Conservation (phyloP, 2,329 filamentous ascomycete species). For the Piedraia hortae region DNA sequence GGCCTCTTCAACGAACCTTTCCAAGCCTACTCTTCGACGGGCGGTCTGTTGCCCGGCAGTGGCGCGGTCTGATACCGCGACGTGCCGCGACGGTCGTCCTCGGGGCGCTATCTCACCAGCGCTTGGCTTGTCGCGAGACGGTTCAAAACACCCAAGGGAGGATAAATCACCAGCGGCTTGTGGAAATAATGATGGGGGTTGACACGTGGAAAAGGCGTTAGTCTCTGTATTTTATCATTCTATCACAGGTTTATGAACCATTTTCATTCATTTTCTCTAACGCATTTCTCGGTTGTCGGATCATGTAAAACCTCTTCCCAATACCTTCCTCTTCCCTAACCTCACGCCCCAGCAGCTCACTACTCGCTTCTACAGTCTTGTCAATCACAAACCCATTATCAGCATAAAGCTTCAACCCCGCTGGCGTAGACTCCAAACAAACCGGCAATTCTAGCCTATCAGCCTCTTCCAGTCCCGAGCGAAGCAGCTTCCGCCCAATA, state of each 20-base stretch:
- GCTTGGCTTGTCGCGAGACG: constrained; percentile 12
- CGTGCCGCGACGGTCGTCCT: no score
- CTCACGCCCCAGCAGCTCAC: constrained; percentile 5
- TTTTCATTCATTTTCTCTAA: not conserved
- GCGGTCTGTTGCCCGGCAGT: no score
- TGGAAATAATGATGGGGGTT: not conserved
- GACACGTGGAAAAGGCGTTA: no score
- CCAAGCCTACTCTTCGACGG: no score
- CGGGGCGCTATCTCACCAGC: no score
- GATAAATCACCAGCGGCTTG: no score
- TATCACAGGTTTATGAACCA: no score
- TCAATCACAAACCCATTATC: constrained; percentile 9
- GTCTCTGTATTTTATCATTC: no score
- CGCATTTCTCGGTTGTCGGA: constrained; percentile 2
- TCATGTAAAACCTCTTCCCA: constrained; percentile 8
- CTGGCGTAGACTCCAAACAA: constrained; percentile 13
- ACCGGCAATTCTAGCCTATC: constrained; percentile 10
- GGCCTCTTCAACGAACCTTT: no score
- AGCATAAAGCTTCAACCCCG: constrained; percentile 13
- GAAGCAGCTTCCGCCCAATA: constrained; percentile 11
- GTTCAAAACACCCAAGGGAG: no score
- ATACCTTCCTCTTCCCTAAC: constrained; percentile 6
- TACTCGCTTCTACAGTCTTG: constrained; percentile 6
- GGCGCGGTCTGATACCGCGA: no score
- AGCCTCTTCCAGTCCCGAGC: constrained; percentile 14